These are phyloP conservation scores for Yamagishiella unicocca DNA, from an alignment of 139 green algal species.

Conservation along the genomic window DNA sequence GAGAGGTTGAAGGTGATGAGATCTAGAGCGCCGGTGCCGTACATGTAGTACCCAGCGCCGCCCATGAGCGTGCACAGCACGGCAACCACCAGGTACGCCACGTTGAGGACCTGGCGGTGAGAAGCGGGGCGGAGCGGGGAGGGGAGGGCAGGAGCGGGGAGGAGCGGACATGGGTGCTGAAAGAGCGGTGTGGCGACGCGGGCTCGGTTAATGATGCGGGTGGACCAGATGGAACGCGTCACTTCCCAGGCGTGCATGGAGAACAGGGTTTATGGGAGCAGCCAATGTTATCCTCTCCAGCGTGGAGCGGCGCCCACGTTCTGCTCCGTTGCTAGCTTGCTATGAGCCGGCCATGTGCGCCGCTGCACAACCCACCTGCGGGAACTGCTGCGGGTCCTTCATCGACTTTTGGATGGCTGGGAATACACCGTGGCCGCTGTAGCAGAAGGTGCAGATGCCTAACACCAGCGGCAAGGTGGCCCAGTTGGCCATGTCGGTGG, in stretches of 20 bases:
- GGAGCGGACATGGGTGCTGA: no score
- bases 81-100: conserved; percentile 67
- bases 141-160: not conserved
- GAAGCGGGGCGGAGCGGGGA: no score
- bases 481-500: conserved; percentile 63
- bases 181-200: no score
- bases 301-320: no score
- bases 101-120: conserved; percentile 65
- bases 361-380: conserved; percentile 46
- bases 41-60: conserved; percentile 73
- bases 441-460: conserved; percentile 86
- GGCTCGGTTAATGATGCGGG: no score
- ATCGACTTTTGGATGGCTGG: conserved; percentile 81
- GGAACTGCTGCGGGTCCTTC: conserved; percentile 70
- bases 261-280: no score
- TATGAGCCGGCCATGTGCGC: no score
- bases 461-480: conserved; percentile 79
- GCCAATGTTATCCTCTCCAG: no score
- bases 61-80: conserved; percentile 68
- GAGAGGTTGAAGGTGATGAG: conserved; percentile 74
- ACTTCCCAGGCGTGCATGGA: no score
- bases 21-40: conserved; percentile 63
- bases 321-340: no score
- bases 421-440: conserved; percentile 83
- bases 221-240: no score